These are phyloP conservation scores for Amanita pallidorosea DNA, from an alignment of 768 basidiomycete species.

Conservation along the genomic window DNA sequence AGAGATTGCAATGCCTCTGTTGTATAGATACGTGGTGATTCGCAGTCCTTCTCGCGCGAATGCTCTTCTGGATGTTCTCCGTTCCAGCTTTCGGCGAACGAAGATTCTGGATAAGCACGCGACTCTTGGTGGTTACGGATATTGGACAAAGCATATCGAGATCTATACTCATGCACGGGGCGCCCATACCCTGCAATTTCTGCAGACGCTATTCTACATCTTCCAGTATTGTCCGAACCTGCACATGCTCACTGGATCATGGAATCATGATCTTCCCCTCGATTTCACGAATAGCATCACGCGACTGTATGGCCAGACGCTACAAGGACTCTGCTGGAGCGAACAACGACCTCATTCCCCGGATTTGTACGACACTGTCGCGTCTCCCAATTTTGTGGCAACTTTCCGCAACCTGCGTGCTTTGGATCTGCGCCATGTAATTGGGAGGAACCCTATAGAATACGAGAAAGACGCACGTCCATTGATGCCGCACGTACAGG, in stretches of 20 bases:
- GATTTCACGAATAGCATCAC: conserved; percentile 32
- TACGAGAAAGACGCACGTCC: conserved; percentile 12
- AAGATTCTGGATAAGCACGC: conserved; percentile 1
- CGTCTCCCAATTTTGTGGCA: conserved; percentile 25
- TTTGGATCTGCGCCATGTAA: conserved; percentile 35
- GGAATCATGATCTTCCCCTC: conserved; percentile 30
- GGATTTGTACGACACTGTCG: conserved; percentile 12
- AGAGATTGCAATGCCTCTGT: conserved; percentile 26
- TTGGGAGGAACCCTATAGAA: conserved; percentile 15
- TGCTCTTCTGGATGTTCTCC: conserved; percentile 25
- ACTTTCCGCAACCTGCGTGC: conserved; percentile 31
- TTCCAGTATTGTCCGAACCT: conserved; percentile 34
- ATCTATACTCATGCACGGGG: conserved; percentile 35
- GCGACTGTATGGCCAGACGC: conserved; percentile 25
- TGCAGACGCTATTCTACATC: conserved; percentile 32
- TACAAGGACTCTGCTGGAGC: conserved; percentile 37
- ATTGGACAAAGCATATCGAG: conserved; percentile 39
- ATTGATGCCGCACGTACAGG: conserved; percentile 29
- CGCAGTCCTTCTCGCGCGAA: conserved; percentile 32
- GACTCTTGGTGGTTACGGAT: conserved; percentile 21
- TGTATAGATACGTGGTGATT: conserved; percentile 36
- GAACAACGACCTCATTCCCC: conserved; percentile 13
- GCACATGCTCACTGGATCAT: conserved; percentile 34
- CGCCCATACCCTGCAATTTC: conserved; percentile 22
- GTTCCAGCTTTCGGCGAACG: conserved; percentile 12